phyloP scores from a whole-genome alignment of 73 alveolate species.

The Durusdinium trenchii region DNA sequence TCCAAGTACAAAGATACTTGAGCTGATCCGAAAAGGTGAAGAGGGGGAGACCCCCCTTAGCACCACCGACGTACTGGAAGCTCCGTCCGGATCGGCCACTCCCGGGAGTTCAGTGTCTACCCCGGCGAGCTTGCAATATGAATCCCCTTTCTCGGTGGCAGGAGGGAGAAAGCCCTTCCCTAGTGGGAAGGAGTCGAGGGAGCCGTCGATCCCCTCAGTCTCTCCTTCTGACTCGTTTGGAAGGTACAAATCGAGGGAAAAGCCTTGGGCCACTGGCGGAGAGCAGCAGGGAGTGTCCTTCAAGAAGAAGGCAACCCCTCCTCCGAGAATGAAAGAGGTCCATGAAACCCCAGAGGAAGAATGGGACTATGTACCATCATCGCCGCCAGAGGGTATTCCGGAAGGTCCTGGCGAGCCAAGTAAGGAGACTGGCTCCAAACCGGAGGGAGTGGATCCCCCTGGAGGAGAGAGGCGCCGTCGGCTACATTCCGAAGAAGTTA shows the following conservation, averaged over 20 bases:
- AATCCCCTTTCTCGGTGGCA: not conserved
- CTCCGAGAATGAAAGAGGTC: too few species aligned
- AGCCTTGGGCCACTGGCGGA: not conserved
- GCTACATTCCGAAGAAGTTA: not conserved
- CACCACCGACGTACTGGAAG: not conserved
- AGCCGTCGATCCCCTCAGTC: not conserved
- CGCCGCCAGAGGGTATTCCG: too few species aligned
- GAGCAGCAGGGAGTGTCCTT: too few species aligned
- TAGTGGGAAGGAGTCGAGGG: not conserved
- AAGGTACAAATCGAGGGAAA: not conserved
- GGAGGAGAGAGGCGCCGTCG: not conserved
- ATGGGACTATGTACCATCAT: too few species aligned
- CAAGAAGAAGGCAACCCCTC: too few species aligned
- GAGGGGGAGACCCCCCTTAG: not conserved
- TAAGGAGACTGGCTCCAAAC: not conserved
- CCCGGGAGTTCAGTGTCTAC: too few species aligned
- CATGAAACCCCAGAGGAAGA: too few species aligned
- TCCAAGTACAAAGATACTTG: not conserved
- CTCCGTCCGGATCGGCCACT: too few species aligned
- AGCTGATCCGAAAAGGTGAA: not conserved
- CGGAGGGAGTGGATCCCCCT: not conserved
- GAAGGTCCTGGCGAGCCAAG: too few species aligned
- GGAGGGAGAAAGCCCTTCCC: not conserved
- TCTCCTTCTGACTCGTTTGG: too few species aligned
- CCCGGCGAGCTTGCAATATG: not conserved